Evolutionary conservation across 768 basidiomycete genomes (phyloP), one percentile per base, ranked within the genome.

Genomic region (Amanita rubescens): DNA sequence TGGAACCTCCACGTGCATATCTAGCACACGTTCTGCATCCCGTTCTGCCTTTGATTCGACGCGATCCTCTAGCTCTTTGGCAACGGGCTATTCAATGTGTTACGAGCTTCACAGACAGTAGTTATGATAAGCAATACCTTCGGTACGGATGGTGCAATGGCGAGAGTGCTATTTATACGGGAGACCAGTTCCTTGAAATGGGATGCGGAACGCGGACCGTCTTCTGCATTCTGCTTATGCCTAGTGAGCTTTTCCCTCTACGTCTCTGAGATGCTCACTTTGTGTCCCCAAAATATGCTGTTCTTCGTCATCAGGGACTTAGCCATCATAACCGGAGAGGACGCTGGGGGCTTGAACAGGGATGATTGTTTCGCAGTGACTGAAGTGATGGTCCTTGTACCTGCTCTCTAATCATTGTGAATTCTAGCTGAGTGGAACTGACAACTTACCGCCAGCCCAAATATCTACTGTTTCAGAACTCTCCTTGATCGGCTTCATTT

Each of bases 1-100:
- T 1, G 91, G 82, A 6, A 93, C 79, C 66, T 91, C 90, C 33
- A 81, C 76, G 50, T 82, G 77, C 66, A 74, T 77, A 20, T 70
- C 72, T 10, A 67, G 63, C 5, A 64, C 53, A 37, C 59, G 65
- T 48, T 62, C 61, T 51, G 57, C 41, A 48, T 62, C 42, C 27
- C 49, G 54, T 17, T 49, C 50, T 25, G 53, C 47, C 2, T 49
- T 47, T 17, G 48, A 49, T 45, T 54, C 6, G 57, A 51, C 46
- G 34, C 42, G n/a, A n/a, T n/a, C n/a, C 32, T 57, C 58, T 25
- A 44, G 49, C 38, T 58, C 27, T 45, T 58, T 30, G 51, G 54
- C 25, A 34, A 30, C 24, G 33, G 58, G 50, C 51, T 58, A 50
- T 24, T 37, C 34, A 17, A 27, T 34, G 34, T 32, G 20, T 42